These are phyloP conservation scores for Aspergillus sp. DNA, from an alignment of 2,329 filamentous ascomycete species.

Conservation along the genomic window DNA sequence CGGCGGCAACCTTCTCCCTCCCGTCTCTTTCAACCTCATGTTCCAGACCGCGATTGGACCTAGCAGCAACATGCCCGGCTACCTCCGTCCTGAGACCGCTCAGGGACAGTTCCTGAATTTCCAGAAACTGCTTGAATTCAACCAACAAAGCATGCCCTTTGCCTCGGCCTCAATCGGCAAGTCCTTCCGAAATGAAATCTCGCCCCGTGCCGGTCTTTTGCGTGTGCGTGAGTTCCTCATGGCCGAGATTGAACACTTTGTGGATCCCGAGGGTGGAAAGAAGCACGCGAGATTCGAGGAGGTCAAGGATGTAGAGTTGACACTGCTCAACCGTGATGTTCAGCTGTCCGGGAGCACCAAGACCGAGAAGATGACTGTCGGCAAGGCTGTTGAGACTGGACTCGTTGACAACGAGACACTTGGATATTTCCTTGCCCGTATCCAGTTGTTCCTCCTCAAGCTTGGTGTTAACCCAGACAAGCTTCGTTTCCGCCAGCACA, in stretches of 20 bases:
- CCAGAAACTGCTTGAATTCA: slow-evolving; percentile 93
- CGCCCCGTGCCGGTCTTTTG: slow-evolving; percentile 85
- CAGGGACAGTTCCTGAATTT: slow-evolving; percentile 99
- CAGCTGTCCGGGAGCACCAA: slow-evolving; percentile 86
- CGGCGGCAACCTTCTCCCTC: slow-evolving; percentile 74
- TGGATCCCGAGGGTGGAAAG: slow-evolving; percentile 93
- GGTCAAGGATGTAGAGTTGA: slow-evolving; percentile 80
- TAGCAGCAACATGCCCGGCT: slow-evolving; percentile 83
- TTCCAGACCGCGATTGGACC: slow-evolving; percentile 95
- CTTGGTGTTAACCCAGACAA: slow-evolving; percentile 87
- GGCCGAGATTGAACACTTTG: slow-evolving; percentile 99
- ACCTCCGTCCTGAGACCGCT: slow-evolving; percentile 90
- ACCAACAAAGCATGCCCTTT: slow-evolving; percentile 93
- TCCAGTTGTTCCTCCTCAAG: slow-evolving; percentile 85
- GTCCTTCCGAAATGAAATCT: slow-evolving; percentile 98
- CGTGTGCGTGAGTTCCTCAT: slow-evolving; percentile 97
- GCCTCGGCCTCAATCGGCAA: slow-evolving; percentile 97
- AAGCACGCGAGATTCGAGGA: slow-evolving; percentile 88
- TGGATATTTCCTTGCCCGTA: slow-evolving; percentile 94
- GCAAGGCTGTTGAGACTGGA: slow-evolving; percentile 79
- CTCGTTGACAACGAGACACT: slow-evolving; percentile 97
- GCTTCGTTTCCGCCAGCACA: slow-evolving; percentile 95
- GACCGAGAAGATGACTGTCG: slow-evolving; percentile 74
- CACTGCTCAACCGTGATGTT: slow-evolving; percentile 80
- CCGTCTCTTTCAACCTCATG: slow-evolving; percentile 97